Base-by-base conservation (phyloP, 2,329 filamentous ascomycete genomes). In the Leptosphaerulina australis region DNA sequence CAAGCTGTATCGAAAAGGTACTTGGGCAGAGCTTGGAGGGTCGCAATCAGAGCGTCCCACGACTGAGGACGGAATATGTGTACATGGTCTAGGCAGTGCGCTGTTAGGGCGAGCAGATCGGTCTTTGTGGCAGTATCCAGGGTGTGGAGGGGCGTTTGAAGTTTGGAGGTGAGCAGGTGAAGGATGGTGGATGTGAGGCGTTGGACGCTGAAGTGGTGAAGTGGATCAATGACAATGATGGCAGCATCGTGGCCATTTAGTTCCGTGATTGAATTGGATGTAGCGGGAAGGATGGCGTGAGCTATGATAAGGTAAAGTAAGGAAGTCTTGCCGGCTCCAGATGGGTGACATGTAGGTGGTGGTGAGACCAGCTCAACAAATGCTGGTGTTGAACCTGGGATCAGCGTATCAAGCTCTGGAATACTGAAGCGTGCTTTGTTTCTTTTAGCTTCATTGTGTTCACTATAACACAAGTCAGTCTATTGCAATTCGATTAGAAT, bases 51-150 rank as follows among this genome's bases (percentile, higher is more conserved):
- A 2, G 78, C 74, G 2, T 69, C 36, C 18, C 81, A 80, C 1
- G 80, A 80, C 34, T 79, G 74, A 0, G 83, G 82, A 2, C 72
- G 77, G 69, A 85, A 81, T 53, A 87, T 73, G 64, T 86, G 83
- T 28, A 87, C 67, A 59, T 87, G 83, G 21, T 70, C 61, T 0
- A 87, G 70, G 3, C 75, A 69, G 17, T 58, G 58, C n/a, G 58
- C 52, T 11, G 83, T 49, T 1, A 76, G 55, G 8, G 55, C 43
- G 18, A 30, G 37, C 14, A 43, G 33, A 14, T 24, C 17, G 37
- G 38, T 10, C 18, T 37, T 14, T 11, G 21, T 26, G 18, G 10
- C 25, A 8, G 48, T 7, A 15, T 22, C 14, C 9, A 46, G 17
- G 6, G 38, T 20, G 29, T 12, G 4, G 18, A 25, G 1, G 5